These are phyloP conservation scores for Candida bentonensis DNA, from an alignment of 805 yeast genomes.

Conservation along the genomic window DNA sequence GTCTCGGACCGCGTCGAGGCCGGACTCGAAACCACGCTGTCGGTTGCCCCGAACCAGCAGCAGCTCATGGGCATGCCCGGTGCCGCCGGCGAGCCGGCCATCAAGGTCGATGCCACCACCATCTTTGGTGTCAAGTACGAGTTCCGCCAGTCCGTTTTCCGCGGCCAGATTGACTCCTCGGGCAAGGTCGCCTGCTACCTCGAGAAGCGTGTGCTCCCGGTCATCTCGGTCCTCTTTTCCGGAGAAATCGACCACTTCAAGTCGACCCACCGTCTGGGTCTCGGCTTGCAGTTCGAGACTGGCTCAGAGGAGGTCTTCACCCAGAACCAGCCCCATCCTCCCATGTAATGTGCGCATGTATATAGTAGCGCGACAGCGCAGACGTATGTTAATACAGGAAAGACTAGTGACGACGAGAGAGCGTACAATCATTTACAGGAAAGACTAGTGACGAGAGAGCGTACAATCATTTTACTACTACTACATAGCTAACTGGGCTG, in stretches of 20 bases:
- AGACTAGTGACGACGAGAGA: too few species aligned
- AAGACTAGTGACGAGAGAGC: too few species aligned
- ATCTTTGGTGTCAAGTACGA: constrained; percentile 95
- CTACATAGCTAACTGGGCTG: too few species aligned
- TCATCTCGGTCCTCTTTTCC: constrained; percentile 72
- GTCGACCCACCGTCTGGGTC: constrained; percentile 69
- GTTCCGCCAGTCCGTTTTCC: constrained; percentile 88
- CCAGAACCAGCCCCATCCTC: constrained; percentile 22
- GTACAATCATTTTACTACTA: too few species aligned
- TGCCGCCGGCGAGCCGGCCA: constrained; percentile 38
- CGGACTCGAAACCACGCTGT: constrained; percentile 20
- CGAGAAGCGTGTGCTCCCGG: constrained; percentile 89
- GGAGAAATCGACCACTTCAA: constrained; percentile 88
- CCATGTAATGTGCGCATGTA: constrained; percentile 11
- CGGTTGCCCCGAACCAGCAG: constrained; percentile 23
- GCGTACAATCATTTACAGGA: too few species aligned
- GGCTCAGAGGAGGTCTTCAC: constrained; percentile 86
- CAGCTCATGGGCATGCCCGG: constrained; percentile 75
- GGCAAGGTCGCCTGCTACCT: constrained; percentile 86
- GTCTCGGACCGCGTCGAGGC: constrained; percentile 80
- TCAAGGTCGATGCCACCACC: constrained; percentile 74
- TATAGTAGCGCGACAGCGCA: constrained; percentile 1
- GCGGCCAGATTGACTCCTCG: constrained; percentile 83
- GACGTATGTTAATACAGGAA: too few species aligned
- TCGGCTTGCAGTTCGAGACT: constrained; percentile 90